Evolutionary conservation across 805 yeast species (phyloP).

Genomic region (Clavispora fructus): DNA sequence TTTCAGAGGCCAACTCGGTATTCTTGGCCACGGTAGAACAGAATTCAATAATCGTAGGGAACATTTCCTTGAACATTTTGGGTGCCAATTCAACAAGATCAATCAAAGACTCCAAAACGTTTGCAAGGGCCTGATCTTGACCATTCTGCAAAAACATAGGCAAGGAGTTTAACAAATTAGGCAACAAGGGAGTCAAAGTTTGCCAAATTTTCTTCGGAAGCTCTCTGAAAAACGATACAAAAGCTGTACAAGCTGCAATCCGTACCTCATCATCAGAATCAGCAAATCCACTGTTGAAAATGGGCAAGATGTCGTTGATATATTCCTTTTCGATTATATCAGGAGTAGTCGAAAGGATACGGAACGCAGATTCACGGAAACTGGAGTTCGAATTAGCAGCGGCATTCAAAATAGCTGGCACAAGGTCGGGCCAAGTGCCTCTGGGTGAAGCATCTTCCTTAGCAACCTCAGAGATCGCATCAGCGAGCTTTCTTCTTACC

Average conservation of each 20-base stretch:
- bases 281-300: conserved; percentile 76
- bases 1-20: conserved; percentile 68
- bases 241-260: conserved; percentile 88
- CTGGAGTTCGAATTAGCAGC: conserved; percentile 50
- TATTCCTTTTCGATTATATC: conserved; percentile 61
- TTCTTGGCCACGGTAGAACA: conserved; percentile 80
- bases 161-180: conserved; percentile 76
- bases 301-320: conserved; percentile 52
- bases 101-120: conserved; percentile 83
- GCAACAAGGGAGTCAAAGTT: conserved; percentile 69
- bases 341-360: conserved; percentile 84
- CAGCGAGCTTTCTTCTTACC: conserved; percentile 88
- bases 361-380: conserved; percentile 84
- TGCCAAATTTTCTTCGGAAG: conserved; percentile 80
- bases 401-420: conserved; percentile 71
- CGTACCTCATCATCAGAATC: conserved; percentile 80
- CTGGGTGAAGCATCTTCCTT: conserved; percentile 51
- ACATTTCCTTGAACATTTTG: conserved; percentile 87
- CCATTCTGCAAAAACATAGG: conserved; percentile 79
- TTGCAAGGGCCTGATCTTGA: conserved; percentile 74
- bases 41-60: conserved; percentile 80
- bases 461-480: conserved; percentile 90
- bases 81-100: conserved; percentile 93
- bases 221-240: conserved; percentile 80
- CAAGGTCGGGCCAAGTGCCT: conserved; percentile 69